A percentile compares a stretch with the other conserved stretches of the same genome.
These are phyloP conservation scores for Fraxinus americana DNA, from an alignment of 257 asterid species.

Conservation along the genomic window DNA sequence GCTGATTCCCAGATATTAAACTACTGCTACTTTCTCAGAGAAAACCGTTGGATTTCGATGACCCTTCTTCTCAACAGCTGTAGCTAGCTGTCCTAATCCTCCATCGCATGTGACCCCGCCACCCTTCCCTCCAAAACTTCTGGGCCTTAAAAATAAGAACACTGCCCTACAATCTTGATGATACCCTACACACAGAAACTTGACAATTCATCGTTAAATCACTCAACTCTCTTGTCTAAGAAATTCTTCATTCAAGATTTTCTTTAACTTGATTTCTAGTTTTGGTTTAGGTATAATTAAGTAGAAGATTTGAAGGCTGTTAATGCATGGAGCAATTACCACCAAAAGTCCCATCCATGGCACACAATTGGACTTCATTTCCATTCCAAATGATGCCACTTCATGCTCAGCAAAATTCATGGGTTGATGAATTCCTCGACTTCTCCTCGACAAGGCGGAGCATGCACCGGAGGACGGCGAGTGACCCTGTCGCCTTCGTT, in stretches of 20 bases:
- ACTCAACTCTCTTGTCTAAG: not conserved
- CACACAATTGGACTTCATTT: conserved; percentile 68
- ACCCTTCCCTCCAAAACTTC: conserved; percentile 34
- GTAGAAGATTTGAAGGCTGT: not conserved
- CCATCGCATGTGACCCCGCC: conserved; percentile 43
- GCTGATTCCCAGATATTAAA: conserved; percentile 58
- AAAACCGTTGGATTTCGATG: conserved; percentile 38
- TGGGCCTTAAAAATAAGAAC: conserved; percentile 30
- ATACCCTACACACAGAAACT: conserved; percentile 18
- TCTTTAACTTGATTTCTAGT: not conserved
- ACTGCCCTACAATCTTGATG: not conserved
- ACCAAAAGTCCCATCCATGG: conserved; percentile 64
- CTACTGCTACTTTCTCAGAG: conserved; percentile 35
- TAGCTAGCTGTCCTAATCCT: conserved; percentile 73
- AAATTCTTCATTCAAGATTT: not conserved
- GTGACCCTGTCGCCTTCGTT: conserved; percentile 79
- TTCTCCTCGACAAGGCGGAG: conserved; percentile 69
- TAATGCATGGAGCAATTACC: conserved; percentile 85
- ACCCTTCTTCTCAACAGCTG: conserved; percentile 52
- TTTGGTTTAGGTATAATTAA: not conserved
- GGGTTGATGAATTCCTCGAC: conserved; percentile 85
- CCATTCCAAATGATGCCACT: conserved; percentile 57
- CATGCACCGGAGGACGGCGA: conserved; percentile 73
- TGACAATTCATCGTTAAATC: conserved; percentile 9
- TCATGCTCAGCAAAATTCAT: conserved; percentile 36